Percentiles rank a stretch among this genome's conserved stretches.
These are phyloP conservation scores for Endocalyx cinctus DNA, from an alignment of 2,329 filamentous ascomycete species.

Conservation along the genomic window DNA sequence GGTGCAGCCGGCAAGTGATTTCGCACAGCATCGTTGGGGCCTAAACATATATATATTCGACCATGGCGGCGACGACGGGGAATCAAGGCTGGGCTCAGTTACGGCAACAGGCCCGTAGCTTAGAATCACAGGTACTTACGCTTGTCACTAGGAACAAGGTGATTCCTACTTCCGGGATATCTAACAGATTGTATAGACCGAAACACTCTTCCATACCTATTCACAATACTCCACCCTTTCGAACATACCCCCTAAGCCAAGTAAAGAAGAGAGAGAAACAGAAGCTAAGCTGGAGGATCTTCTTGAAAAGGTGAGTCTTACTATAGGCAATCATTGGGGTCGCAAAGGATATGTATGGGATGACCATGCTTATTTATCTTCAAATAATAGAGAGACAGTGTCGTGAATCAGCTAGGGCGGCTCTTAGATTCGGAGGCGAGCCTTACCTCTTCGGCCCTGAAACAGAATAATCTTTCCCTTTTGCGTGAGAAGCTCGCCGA, in stretches of 20 bases:
- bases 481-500: conserved; percentile 86
- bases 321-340: no score
- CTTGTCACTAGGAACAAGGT: neutral
- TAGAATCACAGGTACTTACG: conserved; percentile 76
- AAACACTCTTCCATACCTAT: conserved; percentile 77
- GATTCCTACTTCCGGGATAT: conserved; percentile 5
- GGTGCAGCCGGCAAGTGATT: no score
- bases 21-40: no score
- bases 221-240: conserved; percentile 82
- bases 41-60: no score
- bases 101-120: conserved; percentile 80
- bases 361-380: no score
- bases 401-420: conserved; percentile 77
- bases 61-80: conserved; percentile 50
- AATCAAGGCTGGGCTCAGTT: conserved; percentile 84
- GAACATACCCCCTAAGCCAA: conserved; percentile 76
- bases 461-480: conserved; percentile 90
- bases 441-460: conserved; percentile 85
- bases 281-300: conserved; percentile 81
- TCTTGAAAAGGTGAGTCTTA: conserved; percentile 70
- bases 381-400: conserved; percentile 68
- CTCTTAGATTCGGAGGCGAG: conserved; percentile 89
- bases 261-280: conserved; percentile 75
- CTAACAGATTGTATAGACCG: conserved; percentile 58
- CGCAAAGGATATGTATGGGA: no score